Evolutionary conservation across 2,329 filamentous ascomycete species (phyloP).

Genomic region (Epichloe bromicola): DNA sequence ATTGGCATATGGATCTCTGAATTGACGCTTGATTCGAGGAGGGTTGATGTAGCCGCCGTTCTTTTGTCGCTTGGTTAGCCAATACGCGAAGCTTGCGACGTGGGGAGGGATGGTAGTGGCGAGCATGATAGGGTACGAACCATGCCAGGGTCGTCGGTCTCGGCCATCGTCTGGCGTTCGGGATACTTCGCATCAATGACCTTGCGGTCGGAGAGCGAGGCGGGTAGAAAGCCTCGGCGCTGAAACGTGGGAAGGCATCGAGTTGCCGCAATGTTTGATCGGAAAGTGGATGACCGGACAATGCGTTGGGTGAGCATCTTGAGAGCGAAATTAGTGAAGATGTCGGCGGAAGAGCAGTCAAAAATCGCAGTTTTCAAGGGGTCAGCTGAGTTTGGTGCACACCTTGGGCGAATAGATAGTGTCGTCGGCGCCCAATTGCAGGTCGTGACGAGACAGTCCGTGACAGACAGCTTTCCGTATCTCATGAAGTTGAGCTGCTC

Average conservation of each 20-base stretch:
- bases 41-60: conserved; percentile 80
- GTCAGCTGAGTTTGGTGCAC: not conserved
- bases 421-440: conserved; percentile 24
- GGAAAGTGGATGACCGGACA: conserved; percentile 33
- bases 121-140: conserved; percentile 28
- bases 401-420: conserved; percentile 17
- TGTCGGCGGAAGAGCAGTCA: not conserved
- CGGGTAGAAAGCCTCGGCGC: conserved; percentile 44
- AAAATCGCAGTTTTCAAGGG: not conserved
- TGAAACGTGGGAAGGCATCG: conserved; percentile 41
- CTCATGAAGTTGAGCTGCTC: not conserved
- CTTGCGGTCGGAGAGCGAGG: conserved; percentile 31
- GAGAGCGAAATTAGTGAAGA: conserved; percentile 1
- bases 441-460: conserved; percentile 9
- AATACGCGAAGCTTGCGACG: conserved; percentile 4
- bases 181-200: conserved; percentile 40
- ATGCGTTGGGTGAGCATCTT: conserved; percentile 52
- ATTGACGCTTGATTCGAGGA: conserved; percentile 68
- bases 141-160: conserved; percentile 54
- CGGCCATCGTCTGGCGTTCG: conserved; percentile 33
- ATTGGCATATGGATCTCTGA: conserved; percentile 81
- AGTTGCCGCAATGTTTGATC: conserved; percentile 30
- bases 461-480: not conserved
- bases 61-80: conserved; percentile 29
- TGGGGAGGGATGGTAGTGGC: not conserved